Base-by-base conservation (phyloP, 2,329 filamentous ascomycete species). In the Myriosclerotinia curreyana region DNA sequence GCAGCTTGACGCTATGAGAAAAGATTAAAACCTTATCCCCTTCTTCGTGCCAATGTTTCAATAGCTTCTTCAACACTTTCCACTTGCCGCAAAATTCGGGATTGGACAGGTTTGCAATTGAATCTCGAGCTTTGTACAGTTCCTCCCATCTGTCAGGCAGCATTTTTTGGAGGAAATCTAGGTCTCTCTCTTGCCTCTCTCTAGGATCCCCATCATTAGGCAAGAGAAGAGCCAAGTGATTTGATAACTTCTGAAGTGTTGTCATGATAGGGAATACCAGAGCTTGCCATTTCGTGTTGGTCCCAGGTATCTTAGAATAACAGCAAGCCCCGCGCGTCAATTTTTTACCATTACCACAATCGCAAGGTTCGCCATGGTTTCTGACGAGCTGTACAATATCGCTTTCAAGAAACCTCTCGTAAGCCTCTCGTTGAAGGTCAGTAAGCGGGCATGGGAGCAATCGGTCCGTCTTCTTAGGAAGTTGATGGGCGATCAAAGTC, bases 11-110 rank as follows among this genome's bases (percentile, higher is more conserved):
- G 66, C 90, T 96, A 72, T 98, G 93, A 0, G 91, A 96, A 75
- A 99, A 99, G 2, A 99, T 89, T 0, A 99, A 83, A 0, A 97
- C 95, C 76, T 98, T 99, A 77, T 97, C 92, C 17, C 92, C 91
- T 72, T 90, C 92, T 17, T 84, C 81, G 73, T 96, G 86, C 95
- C 95, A 99, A 75, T 95, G 94, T 63, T 87, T 88, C 8, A 99
- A 82, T 5, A 99, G 80, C 71, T 91, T 93, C 75, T 88, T 91
- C 38, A 99, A 76, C 0, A 99, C 86, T 73, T 91, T 92, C 95
- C 95, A 99, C 76, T 99, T 99, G 4, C 95, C 95, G 73, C 95
- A 99, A 69, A 93, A 97, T 64, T 96, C 90, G 0, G 91, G 89
- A 70, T 96, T 92, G 1, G 92, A 88, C 59, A 92, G 88, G 70